Base-by-base conservation (phyloP, 2,329 filamentous ascomycete species). In the Fusarium euwallaceae region DNA sequence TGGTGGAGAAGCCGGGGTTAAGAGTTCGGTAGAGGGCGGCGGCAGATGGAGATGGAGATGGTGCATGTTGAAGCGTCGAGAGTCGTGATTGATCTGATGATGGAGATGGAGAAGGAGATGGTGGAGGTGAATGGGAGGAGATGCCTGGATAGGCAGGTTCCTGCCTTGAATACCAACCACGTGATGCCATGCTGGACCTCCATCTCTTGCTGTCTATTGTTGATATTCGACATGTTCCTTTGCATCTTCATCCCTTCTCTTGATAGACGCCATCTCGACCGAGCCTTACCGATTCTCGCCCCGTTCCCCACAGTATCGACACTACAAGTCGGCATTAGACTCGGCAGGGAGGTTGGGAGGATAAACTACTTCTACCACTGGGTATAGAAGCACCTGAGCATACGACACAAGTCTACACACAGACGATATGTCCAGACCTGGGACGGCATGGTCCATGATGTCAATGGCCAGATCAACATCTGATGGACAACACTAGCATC, bases 21-120 rank as follows among this genome's bases (percentile, higher is more conserved):
- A 43, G 63, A 34, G 11, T 59, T 77, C 75, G 75, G 75, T 72
- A 76, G 53, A 71, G 53, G 55, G 29, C 39, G 64, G 75, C 75
- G 75, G 75, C 73, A 77, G 51, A 76, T 77, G 48, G 51, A 37
- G 27, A n/a, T 34, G 16, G 56, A 34, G 53, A 27, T 53, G 48
- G 20, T 24, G 27, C 7, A 58, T 24, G 48, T 16, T 22, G 11
- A 36, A 20, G 29, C 7, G 51, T 56, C 3, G 3, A 4, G 16
- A 53, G 55, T 39, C 20, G 34, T 58, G 55, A 58, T 36, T 55
- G 48, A 55, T 55, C 29, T 32, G 53, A 36, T 56, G 51, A 55
- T 55, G 53, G 29, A 16, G 53, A 34, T 34, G 32, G 11, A 34
- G 11, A 34, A 32, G 29, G 1, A 34, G 32, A 34, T 22, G 20